These are phyloP conservation scores for Fusarium goolgardi DNA, from an alignment of 2,329 filamentous ascomycete genomes.

Conservation along the genomic window DNA sequence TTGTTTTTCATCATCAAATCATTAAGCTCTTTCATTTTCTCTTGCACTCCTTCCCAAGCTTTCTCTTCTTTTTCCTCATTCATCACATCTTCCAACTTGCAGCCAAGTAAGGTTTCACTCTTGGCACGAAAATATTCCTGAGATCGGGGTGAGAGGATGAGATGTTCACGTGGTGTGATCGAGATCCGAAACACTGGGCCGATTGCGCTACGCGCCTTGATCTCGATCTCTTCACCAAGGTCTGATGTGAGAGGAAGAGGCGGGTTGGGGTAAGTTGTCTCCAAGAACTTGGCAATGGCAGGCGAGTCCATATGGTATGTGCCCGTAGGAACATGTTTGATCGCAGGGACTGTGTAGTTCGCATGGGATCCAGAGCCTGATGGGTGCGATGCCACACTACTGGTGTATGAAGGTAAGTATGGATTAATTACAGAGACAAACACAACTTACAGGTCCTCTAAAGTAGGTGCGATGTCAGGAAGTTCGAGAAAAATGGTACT, in stretches of 20 bases:
- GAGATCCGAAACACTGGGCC: constrained; percentile 6
- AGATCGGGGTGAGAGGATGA: constrained; percentile 12
- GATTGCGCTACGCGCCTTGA: not conserved
- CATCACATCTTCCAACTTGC: constrained; percentile 9
- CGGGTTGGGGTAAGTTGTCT: not conserved
- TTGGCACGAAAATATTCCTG: constrained; percentile 25
- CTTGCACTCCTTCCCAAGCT: not conserved
- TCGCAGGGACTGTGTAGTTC: constrained; percentile 14
- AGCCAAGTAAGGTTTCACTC: not conserved
- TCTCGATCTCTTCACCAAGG: constrained; percentile 2
- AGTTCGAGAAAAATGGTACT: constrained; percentile 16
- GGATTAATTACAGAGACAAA: accelerated
- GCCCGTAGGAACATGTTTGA: not conserved
- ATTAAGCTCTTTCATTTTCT: constrained; percentile 1
- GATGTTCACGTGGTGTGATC: not conserved
- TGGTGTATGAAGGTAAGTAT: not conserved
- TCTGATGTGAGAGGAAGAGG: not conserved
- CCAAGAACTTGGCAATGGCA: constrained; percentile 12
- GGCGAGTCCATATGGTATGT: constrained; percentile 14
- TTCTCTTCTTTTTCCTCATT: constrained; percentile 1
- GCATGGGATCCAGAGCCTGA: not conserved
- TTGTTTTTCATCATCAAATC: constrained; percentile 9
- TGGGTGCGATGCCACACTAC: not conserved
- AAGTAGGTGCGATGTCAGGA: constrained; percentile 10
- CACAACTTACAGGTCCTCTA: not conserved